Percentiles rank a stretch among this genome's conserved stretches.
Evolutionary conservation across 352 stramenopile genomes (phyloP).

Genomic region (Phytopythium delawarense): DNA sequence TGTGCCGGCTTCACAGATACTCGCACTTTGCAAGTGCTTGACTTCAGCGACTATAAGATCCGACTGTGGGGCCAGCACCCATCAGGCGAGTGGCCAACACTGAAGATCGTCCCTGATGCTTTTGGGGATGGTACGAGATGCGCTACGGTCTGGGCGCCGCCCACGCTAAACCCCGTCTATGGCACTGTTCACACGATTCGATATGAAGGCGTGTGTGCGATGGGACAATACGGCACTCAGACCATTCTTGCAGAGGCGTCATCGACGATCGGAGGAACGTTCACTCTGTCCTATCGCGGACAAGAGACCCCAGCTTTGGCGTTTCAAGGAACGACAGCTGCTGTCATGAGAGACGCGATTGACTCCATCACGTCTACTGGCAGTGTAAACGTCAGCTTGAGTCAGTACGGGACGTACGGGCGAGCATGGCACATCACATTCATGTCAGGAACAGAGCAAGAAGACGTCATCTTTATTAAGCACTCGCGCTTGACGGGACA

Average conservation of each 20-base stretch:
- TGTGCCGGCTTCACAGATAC: conserved; percentile 49
- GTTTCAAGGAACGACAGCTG: conserved; percentile 72
- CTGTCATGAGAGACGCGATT: conserved; percentile 83
- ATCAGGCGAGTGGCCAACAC: conserved; percentile 64
- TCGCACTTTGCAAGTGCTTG: conserved; percentile 50
- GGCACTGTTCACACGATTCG: conserved; percentile 58
- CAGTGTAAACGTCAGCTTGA: conserved; percentile 83
- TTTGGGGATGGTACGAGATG: conserved; percentile 32
- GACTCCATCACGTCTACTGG: conserved; percentile 76
- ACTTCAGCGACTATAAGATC: conserved; percentile 72
- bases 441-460: conserved; percentile 35
- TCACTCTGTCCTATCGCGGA: conserved; percentile 86
- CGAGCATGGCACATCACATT: conserved; percentile 93
- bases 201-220: conserved; percentile 58
- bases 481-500: conserved; percentile 70
- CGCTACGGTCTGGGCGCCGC: conserved; percentile 29
- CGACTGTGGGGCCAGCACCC: conserved; percentile 66
- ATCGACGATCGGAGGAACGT: conserved; percentile 87
- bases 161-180: conserved; percentile 28
- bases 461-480: conserved; percentile 75
- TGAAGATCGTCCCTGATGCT: conserved; percentile 37
- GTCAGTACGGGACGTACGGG: conserved; percentile 58
- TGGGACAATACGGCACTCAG: conserved; percentile 45
- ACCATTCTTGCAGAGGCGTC: conserved; percentile 66
- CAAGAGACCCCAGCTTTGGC: conserved; percentile 67